These are phyloP conservation scores for Aspergillus luchuensis DNA, from an alignment of 2,329 filamentous ascomycete genomes.

Conservation along the genomic window DNA sequence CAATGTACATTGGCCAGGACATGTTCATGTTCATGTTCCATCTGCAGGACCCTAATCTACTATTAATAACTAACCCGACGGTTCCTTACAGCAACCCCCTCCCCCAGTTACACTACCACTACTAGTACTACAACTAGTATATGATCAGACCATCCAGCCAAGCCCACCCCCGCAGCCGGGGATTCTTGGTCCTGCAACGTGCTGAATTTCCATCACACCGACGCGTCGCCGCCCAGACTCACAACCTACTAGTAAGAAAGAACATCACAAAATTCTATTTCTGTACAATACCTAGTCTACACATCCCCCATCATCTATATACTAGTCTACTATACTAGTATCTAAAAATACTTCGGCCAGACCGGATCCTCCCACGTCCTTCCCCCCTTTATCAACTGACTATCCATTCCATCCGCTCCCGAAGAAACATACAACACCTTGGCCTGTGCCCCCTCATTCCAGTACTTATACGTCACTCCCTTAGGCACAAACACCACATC, in stretches of 20 bases:
- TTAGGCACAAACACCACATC: constrained; percentile 46
- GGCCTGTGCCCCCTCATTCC: constrained; percentile 28
- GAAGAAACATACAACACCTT: constrained; percentile 28
- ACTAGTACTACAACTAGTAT: too few species aligned
- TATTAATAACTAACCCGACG: not conserved
- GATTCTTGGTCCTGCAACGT: not conserved
- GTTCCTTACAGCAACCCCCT: not conserved
- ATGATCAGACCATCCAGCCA: not conserved
- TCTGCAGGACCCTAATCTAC: too few species aligned
- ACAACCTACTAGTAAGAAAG: too few species aligned
- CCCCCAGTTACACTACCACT: not conserved
- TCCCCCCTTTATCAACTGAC: constrained; percentile 13
- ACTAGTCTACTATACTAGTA: too few species aligned
- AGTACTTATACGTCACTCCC: constrained; percentile 38
- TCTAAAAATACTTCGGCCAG: not conserved
- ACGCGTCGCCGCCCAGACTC: not conserved
- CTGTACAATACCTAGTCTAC: too few species aligned
- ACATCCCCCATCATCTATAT: too few species aligned
- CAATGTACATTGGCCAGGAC: not conserved
- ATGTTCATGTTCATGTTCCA: not conserved
- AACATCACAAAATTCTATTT: not conserved
- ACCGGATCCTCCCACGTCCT: constrained; percentile 1
- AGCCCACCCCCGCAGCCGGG: not conserved
- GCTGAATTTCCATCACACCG: not conserved
- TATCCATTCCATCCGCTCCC: constrained; percentile 21